phyloP scores from a whole-genome alignment of 2,329 filamentous ascomycete genomes.

The Beauveria pseudobassiana region DNA sequence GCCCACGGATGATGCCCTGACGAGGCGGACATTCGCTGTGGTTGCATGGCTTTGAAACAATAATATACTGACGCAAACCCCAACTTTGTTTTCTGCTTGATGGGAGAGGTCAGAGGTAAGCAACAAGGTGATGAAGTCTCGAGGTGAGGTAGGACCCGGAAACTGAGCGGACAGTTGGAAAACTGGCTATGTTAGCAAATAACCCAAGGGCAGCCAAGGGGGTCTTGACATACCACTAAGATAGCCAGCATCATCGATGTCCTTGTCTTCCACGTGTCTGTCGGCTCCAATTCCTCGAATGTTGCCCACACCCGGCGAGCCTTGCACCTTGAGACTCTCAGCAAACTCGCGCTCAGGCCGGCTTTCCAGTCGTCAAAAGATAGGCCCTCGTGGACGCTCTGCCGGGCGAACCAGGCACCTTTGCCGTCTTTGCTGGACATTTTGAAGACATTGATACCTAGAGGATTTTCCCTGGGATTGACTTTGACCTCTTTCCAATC shows the following conservation, averaged over 20 bases:
- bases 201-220: constrained; percentile 11
- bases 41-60: constrained; percentile 76
- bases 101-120: constrained; percentile 56
- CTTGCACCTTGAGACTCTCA: constrained; percentile 65
- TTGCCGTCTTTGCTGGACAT: constrained; percentile 70
- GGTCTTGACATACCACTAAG: constrained; percentile 45
- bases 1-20: constrained; percentile 69
- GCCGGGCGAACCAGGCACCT: constrained; percentile 82
- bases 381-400: constrained; percentile 73
- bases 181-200: constrained; percentile 39
- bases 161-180: constrained; percentile 86
- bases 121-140: constrained; percentile 80
- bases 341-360: constrained; percentile 72
- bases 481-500: constrained; percentile 84
- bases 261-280: constrained; percentile 57
- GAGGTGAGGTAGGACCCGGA: constrained; percentile 75
- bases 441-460: constrained; percentile 73
- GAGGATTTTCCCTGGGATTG: constrained; percentile 63
- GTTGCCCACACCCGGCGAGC: constrained; percentile 62
- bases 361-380: constrained; percentile 71
- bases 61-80: constrained; percentile 67
- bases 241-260: constrained; percentile 50
- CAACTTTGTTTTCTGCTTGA: constrained; percentile 20
- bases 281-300: constrained; percentile 84
- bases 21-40: constrained; percentile 67